Conservation (phyloP, 179 eudicot species). For the Silene vulgaris region DNA sequence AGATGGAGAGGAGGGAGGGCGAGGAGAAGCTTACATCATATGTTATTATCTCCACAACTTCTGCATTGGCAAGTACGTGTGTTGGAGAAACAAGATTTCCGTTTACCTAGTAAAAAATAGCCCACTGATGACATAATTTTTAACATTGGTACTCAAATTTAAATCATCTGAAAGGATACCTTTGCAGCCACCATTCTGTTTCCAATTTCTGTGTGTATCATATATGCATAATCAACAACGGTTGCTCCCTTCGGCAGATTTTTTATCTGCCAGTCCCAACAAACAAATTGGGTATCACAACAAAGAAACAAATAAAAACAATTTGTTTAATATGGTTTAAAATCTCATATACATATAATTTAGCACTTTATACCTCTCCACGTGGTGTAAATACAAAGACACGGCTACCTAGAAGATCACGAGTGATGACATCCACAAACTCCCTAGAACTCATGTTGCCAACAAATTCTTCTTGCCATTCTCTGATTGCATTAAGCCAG, state of each 20-base stretch:
- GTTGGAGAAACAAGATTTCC: constrained; percentile 80
- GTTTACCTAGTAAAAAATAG: constrained; percentile 61
- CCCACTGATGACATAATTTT: constrained; percentile 10
- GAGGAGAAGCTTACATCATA: constrained; percentile 55
- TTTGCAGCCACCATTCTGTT: constrained; percentile 98
- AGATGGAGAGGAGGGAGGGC: background rate
- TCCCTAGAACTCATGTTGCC: constrained; percentile 99
- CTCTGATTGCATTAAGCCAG: constrained; percentile 96
- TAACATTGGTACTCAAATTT: constrained; percentile 10
- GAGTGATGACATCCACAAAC: constrained; percentile 85
- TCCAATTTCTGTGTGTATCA: constrained; percentile 96
- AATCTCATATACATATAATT: constrained; percentile 9
- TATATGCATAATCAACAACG: constrained; percentile 90
- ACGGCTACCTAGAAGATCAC: constrained; percentile 92
- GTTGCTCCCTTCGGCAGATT: constrained; percentile 94
- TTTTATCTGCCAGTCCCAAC: constrained; percentile 54
- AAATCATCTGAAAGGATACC: constrained; percentile 39
- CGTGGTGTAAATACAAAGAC: constrained; percentile 93
- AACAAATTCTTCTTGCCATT: constrained; percentile 99
- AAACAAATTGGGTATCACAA: constrained; percentile 18
- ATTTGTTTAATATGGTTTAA: background rate
- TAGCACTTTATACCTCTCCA: constrained; percentile 65
- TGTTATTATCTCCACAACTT: constrained; percentile 88
- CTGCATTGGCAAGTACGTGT: constrained; percentile 87
- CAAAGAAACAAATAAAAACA: background rate